Percentiles rank a stretch among this genome's conserved stretches.
phyloP scores from a whole-genome alignment of 2,329 filamentous ascomycete genomes.

The Dactylellina cionopaga region DNA sequence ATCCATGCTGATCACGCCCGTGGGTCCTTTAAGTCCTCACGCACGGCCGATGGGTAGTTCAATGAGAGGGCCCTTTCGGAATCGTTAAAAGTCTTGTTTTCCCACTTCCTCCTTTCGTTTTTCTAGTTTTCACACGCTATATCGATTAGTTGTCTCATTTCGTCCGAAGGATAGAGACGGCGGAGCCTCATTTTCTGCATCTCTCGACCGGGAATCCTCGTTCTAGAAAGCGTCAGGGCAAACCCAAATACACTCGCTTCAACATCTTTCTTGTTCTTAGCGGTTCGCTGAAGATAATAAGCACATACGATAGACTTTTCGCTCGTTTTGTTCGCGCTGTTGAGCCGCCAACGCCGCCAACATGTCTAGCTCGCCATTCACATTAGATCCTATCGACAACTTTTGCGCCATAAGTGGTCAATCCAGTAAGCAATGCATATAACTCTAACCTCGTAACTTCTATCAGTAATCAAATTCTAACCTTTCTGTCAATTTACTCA shows the following conservation, averaged over 20 bases:
- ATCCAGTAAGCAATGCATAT: constrained; percentile 18
- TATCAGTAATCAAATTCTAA: not conserved
- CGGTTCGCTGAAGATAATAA: too few relatives aligned
- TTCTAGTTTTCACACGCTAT: not conserved
- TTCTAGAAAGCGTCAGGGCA: too few relatives aligned
- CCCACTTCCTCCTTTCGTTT: not conserved
- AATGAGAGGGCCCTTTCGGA: too few relatives aligned
- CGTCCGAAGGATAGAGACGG: too few relatives aligned
- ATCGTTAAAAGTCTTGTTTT: not conserved
- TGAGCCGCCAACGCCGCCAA: not conserved
- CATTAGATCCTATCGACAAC: constrained; percentile 29
- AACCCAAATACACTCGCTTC: too few relatives aligned
- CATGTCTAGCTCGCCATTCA: constrained; percentile 6
- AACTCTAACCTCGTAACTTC: not conserved
- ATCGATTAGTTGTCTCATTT: not conserved
- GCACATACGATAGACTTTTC: too few relatives aligned
- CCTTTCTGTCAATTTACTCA: not conserved
- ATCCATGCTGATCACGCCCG: too few relatives aligned
- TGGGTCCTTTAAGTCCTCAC: too few relatives aligned
- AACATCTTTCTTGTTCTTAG: too few relatives aligned
- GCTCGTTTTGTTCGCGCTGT: too few relatives aligned
- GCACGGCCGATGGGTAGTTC: too few relatives aligned
- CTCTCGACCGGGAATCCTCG: not conserved
- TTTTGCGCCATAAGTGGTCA: constrained; percentile 40
- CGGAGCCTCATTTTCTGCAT: too few relatives aligned